These are phyloP conservation scores for Thelephora ganbajun DNA, from an alignment of 768 basidiomycete genomes.

Conservation along the genomic window DNA sequence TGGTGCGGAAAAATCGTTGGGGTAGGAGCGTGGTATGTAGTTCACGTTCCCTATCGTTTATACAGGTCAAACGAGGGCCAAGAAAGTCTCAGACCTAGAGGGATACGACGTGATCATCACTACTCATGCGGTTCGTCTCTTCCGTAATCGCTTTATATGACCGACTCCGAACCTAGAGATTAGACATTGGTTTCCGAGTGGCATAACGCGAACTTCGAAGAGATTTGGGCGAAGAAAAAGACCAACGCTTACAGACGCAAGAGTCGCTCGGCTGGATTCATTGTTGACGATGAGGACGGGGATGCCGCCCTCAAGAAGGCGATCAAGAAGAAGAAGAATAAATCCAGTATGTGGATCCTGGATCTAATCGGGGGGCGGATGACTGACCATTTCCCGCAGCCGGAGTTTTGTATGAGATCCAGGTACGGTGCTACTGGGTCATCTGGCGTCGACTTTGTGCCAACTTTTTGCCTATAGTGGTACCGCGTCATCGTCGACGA, in stretches of 20 bases:
- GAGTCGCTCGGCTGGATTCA: conserved; percentile 11
- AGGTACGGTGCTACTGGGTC: no score
- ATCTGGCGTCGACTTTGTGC: no score
- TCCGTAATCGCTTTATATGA: background rate
- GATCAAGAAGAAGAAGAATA: conserved; percentile 28
- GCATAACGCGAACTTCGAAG: conserved; percentile 41
- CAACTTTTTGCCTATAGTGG: conserved; percentile 24
- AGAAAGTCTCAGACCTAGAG: conserved; percentile 31
- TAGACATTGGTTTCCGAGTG: conserved; percentile 47
- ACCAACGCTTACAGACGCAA: conserved; percentile 20
- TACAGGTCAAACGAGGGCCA: conserved; percentile 28
- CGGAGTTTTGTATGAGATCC: no score
- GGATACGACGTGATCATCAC: conserved; percentile 16
- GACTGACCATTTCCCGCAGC: background rate
- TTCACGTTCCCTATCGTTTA: no score
- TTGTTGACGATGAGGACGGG: conserved; percentile 15
- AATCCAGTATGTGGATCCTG: no score
- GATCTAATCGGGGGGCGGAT: background rate
- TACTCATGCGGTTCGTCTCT: conserved; percentile 26
- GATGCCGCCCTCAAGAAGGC: conserved; percentile 9
- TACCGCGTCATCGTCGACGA: conserved; percentile 43
- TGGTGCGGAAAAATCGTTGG: no score
- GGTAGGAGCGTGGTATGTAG: no score
- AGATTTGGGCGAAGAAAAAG: no score
- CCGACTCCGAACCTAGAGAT: no score